Base-by-base conservation (phyloP, 345 rosid species). In the Gossypium ekmanianum region DNA sequence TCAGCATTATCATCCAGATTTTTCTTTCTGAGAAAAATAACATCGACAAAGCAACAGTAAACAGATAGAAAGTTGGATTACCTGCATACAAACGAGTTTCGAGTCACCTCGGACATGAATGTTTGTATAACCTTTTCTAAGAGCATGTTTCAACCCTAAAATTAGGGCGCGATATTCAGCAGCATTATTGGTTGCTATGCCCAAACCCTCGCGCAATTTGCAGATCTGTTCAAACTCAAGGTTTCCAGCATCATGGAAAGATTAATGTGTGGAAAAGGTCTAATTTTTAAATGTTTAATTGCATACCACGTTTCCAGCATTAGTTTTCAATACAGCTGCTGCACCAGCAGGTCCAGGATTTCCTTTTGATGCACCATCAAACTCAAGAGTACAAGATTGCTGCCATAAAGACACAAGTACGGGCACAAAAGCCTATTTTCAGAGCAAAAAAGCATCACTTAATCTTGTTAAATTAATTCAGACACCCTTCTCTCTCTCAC, bases 281-380 rank as follows among this genome's bases (percentile, higher is more conserved):
- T 10, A 52, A 22, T 22, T 51, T 27, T 22, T 11, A 57, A 62
- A 44, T 45, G 58, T 26, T 55, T 59, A 74, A 54, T 79, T 50
- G 34, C 80, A 75, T 90, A 94, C 98, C 92, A 90, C 71, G 65
- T 77, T 82, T 82, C 97, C 98, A 76, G 86, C 91, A 61, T 73
- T 63, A 2, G 84, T 80, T 83, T 89, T 86, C 67, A 94, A 79
- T 66, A 94, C 87, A 82, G 94, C 98, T 76, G 85, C 98, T 8
- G 98, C 98, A 34, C 98, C 98, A 73, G 98, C 88, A 74, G 75
- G 90, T 79, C 98, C 98, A 2, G 98, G 98, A 78, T 94, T 94
- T 77, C 98, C 98, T 78, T 85, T 92, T 57, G 98, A 90, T 79
- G 98, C 90, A 74, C 98, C 98, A 70, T 94, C 97, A 79, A 94